Evolutionary conservation across 2,329 filamentous ascomycete genomes (phyloP).

Genomic region (Ceratocystis ficicola): DNA sequence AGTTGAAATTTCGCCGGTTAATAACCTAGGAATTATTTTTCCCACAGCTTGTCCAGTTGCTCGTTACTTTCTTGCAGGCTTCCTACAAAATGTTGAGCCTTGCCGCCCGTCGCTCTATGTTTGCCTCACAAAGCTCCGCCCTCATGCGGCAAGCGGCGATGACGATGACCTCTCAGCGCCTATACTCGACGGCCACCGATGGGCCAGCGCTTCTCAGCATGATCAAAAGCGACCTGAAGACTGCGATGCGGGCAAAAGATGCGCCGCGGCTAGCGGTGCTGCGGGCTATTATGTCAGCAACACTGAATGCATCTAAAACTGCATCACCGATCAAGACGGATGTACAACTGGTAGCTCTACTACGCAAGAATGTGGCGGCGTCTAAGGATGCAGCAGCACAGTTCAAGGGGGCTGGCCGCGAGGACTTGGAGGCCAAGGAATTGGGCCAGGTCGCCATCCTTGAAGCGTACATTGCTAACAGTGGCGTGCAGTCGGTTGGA

Average conservation of each 20-base stretch:
- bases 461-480: slow-evolving; percentile 50
- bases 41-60: not conserved
- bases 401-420: slow-evolving; percentile 50
- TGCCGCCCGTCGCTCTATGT: slow-evolving; percentile 19
- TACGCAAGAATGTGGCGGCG: slow-evolving; percentile 50
- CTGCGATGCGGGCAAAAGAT: slow-evolving; percentile 55
- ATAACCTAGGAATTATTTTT: too few species aligned
- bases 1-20: too few species aligned
- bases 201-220: slow-evolving; percentile 38
- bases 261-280: slow-evolving; percentile 54
- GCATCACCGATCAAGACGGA: slow-evolving; percentile 56
- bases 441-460: slow-evolving; percentile 51
- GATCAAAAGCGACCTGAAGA: slow-evolving; percentile 50
- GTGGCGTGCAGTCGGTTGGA: slow-evolving; percentile 46
- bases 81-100: slow-evolving; percentile 24
- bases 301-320: slow-evolving; percentile 66
- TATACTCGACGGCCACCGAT: slow-evolving; percentile 27
- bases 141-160: not conserved
- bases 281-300: slow-evolving; percentile 54
- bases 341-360: slow-evolving; percentile 52
- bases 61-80: slow-evolving; percentile 10
- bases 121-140: slow-evolving; percentile 4
- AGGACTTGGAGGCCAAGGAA: slow-evolving; percentile 61
- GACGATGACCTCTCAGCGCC: slow-evolving; percentile 2
- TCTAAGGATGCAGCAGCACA: slow-evolving; percentile 49